Evolutionary conservation across 768 basidiomycete genomes (phyloP).

Genomic region (Gyrodon lividus): DNA sequence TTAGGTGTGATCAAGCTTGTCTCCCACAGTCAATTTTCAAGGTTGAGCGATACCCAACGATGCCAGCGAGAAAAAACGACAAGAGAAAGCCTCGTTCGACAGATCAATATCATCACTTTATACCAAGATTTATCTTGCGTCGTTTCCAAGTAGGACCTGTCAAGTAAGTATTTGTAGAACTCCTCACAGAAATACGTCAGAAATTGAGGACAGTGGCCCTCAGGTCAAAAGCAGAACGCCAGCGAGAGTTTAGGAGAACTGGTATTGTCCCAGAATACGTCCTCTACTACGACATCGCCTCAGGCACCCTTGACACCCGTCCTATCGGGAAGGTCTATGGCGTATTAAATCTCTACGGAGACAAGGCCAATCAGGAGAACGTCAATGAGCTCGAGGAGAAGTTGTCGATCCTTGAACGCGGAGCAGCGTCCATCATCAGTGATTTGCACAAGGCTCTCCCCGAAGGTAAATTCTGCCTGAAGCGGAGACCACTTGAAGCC

Average conservation of each 20-base stretch:
- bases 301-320: slow-evolving; percentile 6
- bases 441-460: slow-evolving; percentile 9
- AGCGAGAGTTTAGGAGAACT: slow-evolving; percentile 1
- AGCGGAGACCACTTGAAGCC: slow-evolving; percentile 27
- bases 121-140: slow-evolving; percentile 11
- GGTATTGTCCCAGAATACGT: slow-evolving; percentile 7
- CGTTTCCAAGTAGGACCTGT: slow-evolving; percentile 1
- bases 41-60: not conserved
- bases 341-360: slow-evolving; percentile 26
- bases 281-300: slow-evolving; percentile 8
- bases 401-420: slow-evolving; percentile 28
- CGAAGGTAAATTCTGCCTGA: slow-evolving; percentile 14
- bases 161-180: not conserved
- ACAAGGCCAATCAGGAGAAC: slow-evolving; percentile 18
- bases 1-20: not conserved
- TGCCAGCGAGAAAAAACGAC: not conserved
- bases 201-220: not conserved
- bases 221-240: slow-evolving; percentile 11
- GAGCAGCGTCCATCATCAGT: slow-evolving; percentile 24
- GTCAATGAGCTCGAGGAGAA: slow-evolving; percentile 31
- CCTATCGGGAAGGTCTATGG: slow-evolving; percentile 12
- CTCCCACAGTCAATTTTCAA: not conserved
- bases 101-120: slow-evolving; percentile 10
- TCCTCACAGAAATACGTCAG: no score
- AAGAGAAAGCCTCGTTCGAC: not conserved